Conservation (phyloP, 768 basidiomycete genomes). For the Macrolepiota albuminosa region DNA sequence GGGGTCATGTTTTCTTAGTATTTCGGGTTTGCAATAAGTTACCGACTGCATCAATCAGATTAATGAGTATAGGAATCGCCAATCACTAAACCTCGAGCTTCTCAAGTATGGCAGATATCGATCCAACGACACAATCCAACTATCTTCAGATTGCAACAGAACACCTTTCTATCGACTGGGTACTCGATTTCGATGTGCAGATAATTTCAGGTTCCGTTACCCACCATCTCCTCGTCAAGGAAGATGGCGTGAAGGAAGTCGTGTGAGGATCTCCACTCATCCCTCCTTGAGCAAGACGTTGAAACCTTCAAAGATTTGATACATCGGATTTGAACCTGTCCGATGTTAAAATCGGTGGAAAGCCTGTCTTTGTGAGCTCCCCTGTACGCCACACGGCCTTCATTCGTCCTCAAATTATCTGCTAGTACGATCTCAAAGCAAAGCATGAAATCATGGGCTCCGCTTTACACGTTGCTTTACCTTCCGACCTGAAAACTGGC, state of each 20-base stretch:
- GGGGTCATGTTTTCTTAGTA: background rate
- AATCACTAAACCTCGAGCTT: background rate
- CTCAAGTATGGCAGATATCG: background rate
- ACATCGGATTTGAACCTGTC: conserved; percentile 63
- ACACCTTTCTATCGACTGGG: conserved; percentile 75
- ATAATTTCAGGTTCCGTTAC: conserved; percentile 49
- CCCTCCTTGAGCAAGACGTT: background rate
- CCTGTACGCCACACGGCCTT: background rate
- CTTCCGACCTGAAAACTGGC: conserved; percentile 34
- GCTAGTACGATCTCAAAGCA: conserved; percentile 48
- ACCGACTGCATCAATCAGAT: background rate
- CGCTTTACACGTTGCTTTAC: conserved; percentile 59
- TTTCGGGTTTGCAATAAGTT: background rate
- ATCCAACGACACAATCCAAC: conserved; percentile 81
- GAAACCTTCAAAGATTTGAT: conserved; percentile 53
- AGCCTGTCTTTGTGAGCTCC: conserved; percentile 38
- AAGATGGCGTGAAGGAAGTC: conserved; percentile 49
- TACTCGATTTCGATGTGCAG: conserved; percentile 62
- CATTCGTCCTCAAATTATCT: background rate
- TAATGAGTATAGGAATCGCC: background rate
- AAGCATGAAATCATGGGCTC: conserved; percentile 75
- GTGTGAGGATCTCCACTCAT: conserved; percentile 38
- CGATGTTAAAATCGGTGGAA: conserved; percentile 48
- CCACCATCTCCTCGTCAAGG: conserved; percentile 54
- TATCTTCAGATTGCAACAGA: conserved; percentile 61